Percentiles rank a stretch among this genome's conserved stretches.
Conservation (phyloP, 2,329 filamentous ascomycete species). For the Zymoseptoria tritici region DNA sequence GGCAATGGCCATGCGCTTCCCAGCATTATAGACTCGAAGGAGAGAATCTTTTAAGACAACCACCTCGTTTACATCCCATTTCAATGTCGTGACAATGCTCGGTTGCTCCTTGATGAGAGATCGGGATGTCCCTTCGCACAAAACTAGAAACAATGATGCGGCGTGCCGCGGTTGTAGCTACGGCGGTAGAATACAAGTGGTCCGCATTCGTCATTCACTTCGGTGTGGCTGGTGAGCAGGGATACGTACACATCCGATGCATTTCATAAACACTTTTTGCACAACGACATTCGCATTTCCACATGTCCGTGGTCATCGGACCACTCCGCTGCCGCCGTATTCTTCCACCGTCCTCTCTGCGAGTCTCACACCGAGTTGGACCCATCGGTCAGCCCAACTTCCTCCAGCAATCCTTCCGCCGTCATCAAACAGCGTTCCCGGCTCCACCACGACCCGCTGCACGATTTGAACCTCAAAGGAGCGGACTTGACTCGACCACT, state of each 20-base stretch:
- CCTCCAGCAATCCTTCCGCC: background rate
- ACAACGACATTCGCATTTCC: background rate
- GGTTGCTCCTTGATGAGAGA: too few relatives aligned
- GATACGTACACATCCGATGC: background rate
- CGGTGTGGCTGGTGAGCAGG: background rate
- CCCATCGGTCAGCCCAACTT: background rate
- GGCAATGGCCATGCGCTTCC: background rate
- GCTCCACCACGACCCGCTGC: background rate
- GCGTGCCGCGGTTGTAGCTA: background rate
- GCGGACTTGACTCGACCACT: constrained; percentile 15
- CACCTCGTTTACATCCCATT: too few relatives aligned
- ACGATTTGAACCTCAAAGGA: constrained; percentile 4
- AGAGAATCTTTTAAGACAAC: too few relatives aligned
- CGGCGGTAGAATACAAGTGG: background rate
- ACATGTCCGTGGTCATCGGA: constrained; percentile 1
- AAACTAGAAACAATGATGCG: too few relatives aligned
- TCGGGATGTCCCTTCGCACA: too few relatives aligned
- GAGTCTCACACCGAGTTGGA: constrained; percentile 1
- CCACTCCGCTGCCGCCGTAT: constrained; percentile 2
- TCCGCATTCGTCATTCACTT: background rate
- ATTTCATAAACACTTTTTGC: background rate
- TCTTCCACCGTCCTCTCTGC: background rate
- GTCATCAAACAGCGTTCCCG: constrained; percentile 1
- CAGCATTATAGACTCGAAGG: background rate
- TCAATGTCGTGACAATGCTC: too few relatives aligned